phyloP scores from a whole-genome alignment of 2,329 filamentous ascomycete genomes.

The Ophiostoma pallidulum region DNA sequence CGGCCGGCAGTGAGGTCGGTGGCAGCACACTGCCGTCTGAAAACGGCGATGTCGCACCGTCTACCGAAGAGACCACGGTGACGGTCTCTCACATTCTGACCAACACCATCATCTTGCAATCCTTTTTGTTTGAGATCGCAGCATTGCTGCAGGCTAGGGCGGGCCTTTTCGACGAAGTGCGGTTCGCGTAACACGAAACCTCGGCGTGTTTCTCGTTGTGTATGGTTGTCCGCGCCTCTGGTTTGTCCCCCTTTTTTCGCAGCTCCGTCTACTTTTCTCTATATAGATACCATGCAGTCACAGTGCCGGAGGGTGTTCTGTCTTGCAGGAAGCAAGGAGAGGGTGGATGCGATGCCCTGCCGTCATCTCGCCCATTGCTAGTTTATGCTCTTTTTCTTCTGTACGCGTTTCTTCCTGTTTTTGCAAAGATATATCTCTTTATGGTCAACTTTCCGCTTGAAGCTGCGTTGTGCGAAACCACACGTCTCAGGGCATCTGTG shows the following conservation, averaged over 20 bases:
- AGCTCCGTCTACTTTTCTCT: not conserved
- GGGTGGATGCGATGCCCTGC: no score
- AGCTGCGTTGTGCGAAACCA: no score
- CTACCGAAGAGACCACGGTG: slow-evolving; percentile 34
- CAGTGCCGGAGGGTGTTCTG: no score
- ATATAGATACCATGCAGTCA: not conserved
- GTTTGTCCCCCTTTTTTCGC: no score
- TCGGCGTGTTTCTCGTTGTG: not conserved
- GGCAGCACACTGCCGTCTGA: slow-evolving; percentile 11
- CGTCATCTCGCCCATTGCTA: no score
- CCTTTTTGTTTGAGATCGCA: slow-evolving; percentile 68
- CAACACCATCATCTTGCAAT: slow-evolving; percentile 69
- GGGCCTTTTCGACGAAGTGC: slow-evolving; percentile 66
- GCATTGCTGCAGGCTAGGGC: slow-evolving; percentile 66
- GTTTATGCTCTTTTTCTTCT: no score
- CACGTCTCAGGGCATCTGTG: no score
- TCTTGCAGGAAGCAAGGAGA: no score
- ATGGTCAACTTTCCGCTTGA: no score
- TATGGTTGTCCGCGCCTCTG: not conserved
- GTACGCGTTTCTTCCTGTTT: no score
- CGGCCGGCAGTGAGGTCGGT: slow-evolving; percentile 6
- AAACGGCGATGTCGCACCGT: slow-evolving; percentile 14
- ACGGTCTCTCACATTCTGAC: slow-evolving; percentile 72
- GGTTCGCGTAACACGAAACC: slow-evolving; percentile 37
- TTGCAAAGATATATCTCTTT: no score